Percentiles rank a stretch among this genome's conserved stretches.
Evolutionary conservation across 192 early-diverging fungal genomes (phyloP).

Genomic region (Coemansia sp.): DNA sequence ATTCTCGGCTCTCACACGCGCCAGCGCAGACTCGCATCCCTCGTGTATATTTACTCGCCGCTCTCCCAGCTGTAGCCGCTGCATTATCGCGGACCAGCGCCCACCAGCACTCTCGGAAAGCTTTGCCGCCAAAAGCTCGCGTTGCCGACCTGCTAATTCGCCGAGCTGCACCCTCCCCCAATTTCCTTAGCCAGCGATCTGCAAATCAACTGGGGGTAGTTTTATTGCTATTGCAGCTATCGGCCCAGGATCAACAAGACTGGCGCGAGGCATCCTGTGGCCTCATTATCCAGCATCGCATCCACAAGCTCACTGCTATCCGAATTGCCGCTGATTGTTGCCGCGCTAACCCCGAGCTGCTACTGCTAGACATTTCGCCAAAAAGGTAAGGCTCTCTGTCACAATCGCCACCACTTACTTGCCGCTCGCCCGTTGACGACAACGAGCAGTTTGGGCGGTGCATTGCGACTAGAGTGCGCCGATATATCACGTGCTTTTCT

Average conservation of each 20-base stretch:
- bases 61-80: not conserved
- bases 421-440: not conserved
- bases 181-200: constrained; percentile 2
- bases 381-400: constrained; percentile 1
- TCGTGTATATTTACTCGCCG: constrained; percentile 5
- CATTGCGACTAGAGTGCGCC: no score
- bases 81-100: no score
- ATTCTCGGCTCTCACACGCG: not conserved
- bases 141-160: not conserved
- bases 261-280: no score
- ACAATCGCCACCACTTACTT: not conserved
- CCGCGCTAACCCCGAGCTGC: not conserved
- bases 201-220: constrained; percentile 2
- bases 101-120: not conserved
- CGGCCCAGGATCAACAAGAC: not conserved
- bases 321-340: constrained; percentile 1
- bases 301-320: not conserved
- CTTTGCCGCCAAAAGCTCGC: not conserved
- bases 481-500: not conserved
- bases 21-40: not conserved
- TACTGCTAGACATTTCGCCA: not conserved
- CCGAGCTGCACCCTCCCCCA: not conserved
- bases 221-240: not conserved
- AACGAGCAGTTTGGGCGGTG: no score
- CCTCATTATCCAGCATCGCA: not conserved